A percentile compares a stretch with the other conserved stretches of the same genome.
Conservation (phyloP, 371 early-diverging fungal genomes). For the Mortierella sp. region DNA sequence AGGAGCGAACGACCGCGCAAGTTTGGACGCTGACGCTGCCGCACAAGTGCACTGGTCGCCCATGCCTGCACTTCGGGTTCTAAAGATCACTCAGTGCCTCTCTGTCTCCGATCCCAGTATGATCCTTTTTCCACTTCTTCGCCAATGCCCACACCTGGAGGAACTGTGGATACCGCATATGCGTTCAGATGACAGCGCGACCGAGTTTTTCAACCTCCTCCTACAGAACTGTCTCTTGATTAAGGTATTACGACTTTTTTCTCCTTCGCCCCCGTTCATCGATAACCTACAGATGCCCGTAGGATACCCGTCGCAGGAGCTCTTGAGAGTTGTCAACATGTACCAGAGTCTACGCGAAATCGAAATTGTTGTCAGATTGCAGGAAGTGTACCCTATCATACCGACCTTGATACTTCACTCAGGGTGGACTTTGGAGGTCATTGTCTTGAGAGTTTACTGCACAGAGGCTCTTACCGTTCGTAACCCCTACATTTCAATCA, state of each 20-base stretch:
- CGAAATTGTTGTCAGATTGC: not conserved
- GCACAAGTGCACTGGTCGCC: not conserved
- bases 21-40: not conserved
- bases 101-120: not conserved
- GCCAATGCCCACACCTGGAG: not conserved
- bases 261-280: not conserved
- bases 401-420: not conserved
- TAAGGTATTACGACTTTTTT: not conserved
- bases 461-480: no score
- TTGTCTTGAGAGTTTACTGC: not conserved
- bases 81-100: not conserved
- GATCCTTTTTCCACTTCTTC: not conserved
- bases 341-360: not conserved
- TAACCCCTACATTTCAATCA: not conserved
- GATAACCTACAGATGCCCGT: not conserved
- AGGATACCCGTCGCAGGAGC: not conserved
- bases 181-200: not conserved
- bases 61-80: not conserved
- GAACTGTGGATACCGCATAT: not conserved
- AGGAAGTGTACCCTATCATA: not conserved
- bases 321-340: not conserved
- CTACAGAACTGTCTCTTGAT: not conserved
- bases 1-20: not conserved
- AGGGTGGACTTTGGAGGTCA: not conserved
- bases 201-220: not conserved